Evolutionary conservation across 495 filamentous ascomycete genomes (phyloP).

Genomic region (Neurospora sp.): DNA sequence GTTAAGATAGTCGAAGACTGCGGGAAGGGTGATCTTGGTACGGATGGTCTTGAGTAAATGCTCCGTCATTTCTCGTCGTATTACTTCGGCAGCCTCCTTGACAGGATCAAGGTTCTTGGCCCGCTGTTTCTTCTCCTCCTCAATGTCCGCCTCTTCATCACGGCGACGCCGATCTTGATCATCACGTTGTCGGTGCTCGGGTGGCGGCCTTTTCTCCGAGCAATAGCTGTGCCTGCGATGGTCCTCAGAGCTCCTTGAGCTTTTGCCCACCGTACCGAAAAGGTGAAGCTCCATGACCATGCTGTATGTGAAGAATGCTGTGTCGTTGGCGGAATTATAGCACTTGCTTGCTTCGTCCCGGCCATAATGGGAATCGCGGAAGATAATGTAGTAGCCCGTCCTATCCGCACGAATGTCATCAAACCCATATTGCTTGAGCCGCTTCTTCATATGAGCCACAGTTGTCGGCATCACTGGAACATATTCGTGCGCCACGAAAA

Average conservation of each 20-base stretch:
- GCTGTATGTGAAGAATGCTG: constrained; percentile 77
- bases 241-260: constrained; percentile 36
- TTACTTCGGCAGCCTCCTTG: constrained; percentile 63
- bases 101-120: constrained; percentile 80
- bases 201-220: constrained; percentile 17
- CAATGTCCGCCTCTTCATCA: constrained; percentile 66
- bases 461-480: constrained; percentile 83
- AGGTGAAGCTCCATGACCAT: constrained; percentile 84
- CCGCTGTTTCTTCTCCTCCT: constrained; percentile 76
- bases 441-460: constrained; percentile 74
- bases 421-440: constrained; percentile 67
- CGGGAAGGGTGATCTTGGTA: constrained; percentile 68
- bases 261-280: constrained; percentile 55
- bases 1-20: constrained; percentile 76
- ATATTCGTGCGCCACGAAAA: constrained; percentile 78
- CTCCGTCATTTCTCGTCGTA: constrained; percentile 70
- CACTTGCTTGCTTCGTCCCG: constrained; percentile 72
- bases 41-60: constrained; percentile 80
- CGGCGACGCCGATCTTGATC: constrained; percentile 33
- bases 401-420: constrained; percentile 71
- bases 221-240: constrained; percentile 17
- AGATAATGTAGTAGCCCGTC: constrained; percentile 84
- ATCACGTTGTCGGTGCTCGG: constrained; percentile 42
- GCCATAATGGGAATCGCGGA: constrained; percentile 64
- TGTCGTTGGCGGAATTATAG: constrained; percentile 59